Percentiles rank a stretch among this genome's conserved stretches.
Evolutionary conservation across 306 rosid species (phyloP).

Genomic region (Calophaca sinica): DNA sequence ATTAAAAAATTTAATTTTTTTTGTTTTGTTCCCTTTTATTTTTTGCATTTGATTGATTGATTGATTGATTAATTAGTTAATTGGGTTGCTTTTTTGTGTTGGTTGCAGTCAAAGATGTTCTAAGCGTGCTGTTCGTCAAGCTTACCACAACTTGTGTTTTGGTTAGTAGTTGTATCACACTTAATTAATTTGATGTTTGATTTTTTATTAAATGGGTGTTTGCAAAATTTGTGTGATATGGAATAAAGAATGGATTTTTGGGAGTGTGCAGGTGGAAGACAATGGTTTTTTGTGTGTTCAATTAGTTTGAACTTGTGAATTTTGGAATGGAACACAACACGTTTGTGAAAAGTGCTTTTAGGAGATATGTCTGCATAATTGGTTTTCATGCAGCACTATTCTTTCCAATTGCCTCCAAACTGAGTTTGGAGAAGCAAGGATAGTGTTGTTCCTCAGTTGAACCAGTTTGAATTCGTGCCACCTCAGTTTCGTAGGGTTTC

Average conservation of each 20-base stretch:
- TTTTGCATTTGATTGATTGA: background rate
- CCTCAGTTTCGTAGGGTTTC: too few relatives aligned
- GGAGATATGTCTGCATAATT: background rate
- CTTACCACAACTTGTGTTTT: slow-evolving; percentile 78
- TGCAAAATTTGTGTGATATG: too few relatives aligned
- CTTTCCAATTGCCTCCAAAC: too few relatives aligned
- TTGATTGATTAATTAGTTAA: background rate
- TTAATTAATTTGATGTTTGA: background rate
- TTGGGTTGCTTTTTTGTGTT: slow-evolving; percentile 26
- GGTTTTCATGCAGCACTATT: too few relatives aligned
- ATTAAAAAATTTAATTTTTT: background rate
- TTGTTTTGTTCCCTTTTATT: background rate
- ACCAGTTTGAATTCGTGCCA: too few relatives aligned
- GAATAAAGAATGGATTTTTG: background rate
- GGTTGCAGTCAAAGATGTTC: slow-evolving; percentile 77
- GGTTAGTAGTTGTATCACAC: slow-evolving; percentile 60
- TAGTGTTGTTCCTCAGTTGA: too few relatives aligned
- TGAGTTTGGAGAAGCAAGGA: too few relatives aligned
- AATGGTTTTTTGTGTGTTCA: slow-evolving; percentile 23
- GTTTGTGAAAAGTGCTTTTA: slow-evolving; percentile 35
- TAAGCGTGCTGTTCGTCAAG: slow-evolving; percentile 91
- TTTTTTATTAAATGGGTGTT: background rate
- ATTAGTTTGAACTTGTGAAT: slow-evolving; percentile 13
- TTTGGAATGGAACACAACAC: background rate
- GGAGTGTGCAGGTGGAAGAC: background rate